These are phyloP conservation scores for Carex cristatella DNA, from an alignment of 176 grass and related monocot species.

Conservation along the genomic window DNA sequence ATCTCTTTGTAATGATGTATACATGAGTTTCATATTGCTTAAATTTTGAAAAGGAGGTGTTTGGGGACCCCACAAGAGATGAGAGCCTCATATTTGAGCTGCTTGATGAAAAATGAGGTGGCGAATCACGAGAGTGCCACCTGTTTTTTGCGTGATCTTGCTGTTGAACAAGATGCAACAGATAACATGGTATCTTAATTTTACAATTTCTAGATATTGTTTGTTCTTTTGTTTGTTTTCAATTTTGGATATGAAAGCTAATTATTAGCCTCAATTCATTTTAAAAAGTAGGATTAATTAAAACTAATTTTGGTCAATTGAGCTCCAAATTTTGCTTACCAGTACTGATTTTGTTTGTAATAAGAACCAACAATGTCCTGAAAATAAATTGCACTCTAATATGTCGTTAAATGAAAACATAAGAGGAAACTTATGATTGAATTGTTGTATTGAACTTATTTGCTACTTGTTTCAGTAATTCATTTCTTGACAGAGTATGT, in stretches of 20 bases:
- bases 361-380: background rate
- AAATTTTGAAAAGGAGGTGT: conserved; percentile 42
- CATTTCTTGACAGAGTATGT: background rate
- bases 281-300: background rate
- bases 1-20: background rate
- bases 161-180: conserved; percentile 63
- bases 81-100: conserved; percentile 93
- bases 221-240: background rate
- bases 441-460: too few species aligned
- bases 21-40: background rate
- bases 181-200: conserved; percentile 49
- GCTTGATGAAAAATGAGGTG: too few species aligned
- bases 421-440: background rate
- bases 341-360: background rate
- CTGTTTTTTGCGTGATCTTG: conserved; percentile 50
- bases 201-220: background rate
- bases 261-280: background rate
- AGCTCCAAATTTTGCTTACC: background rate
- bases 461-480: background rate
- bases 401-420: background rate
- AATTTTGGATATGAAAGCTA: background rate
- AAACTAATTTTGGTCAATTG: background rate
- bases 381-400: background rate
- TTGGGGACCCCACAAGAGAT: conserved; percentile 64
- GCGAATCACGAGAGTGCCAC: too few species aligned